Base-by-base conservation (phyloP, 441 rosid genomes). In the Melastoma candidum region DNA sequence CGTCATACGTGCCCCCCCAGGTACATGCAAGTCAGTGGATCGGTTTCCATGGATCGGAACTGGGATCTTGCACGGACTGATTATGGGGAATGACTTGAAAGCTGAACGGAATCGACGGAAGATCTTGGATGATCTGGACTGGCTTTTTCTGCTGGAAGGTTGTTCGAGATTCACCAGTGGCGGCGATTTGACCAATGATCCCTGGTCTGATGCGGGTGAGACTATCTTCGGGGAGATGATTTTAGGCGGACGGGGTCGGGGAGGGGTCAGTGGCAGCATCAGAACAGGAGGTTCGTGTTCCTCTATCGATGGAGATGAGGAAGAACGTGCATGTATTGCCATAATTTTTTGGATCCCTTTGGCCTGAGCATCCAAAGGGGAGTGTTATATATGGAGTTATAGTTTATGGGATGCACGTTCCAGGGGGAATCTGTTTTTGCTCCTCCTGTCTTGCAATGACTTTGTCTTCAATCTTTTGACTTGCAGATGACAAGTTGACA, bases 31-130 rank as follows among this genome's bases (percentile, higher is more conserved):
- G 47, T 79, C 90, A 9, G 71, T 73, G 48, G 65, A 63, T 1
- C 80, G 66, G 50, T 51, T 70, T 7, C 81, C 75, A 36, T 54
- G 62, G 63, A 70, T 65, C 1, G 69, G 67, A 4, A 74, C 73
- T 0, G 95, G 92, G 22, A 83, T 72, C 59, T 78, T 81, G 66
- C 96, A 90, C 3, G 93, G 85, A 0, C 79, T 61, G 51, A 83
- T 81, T 63, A 90, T 87, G 0, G 97, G 95, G 13, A 90, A 76
- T 0, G 97, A 84, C 27, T 82, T 68, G 72, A 90, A 83, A 6
- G 79, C 82, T 0, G 87, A 71, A 1, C 86, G 74, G 29, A 87
- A 68, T 2, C 77, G 74, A 0, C 85, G 79, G 59, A 84, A 61
- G 0, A 90, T 26, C 53, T 74, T 79, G 0, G 57, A 60, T 13